phyloP scores from a whole-genome alignment of 2,329 filamentous ascomycete genomes.

The Claviceps capensis region DNA sequence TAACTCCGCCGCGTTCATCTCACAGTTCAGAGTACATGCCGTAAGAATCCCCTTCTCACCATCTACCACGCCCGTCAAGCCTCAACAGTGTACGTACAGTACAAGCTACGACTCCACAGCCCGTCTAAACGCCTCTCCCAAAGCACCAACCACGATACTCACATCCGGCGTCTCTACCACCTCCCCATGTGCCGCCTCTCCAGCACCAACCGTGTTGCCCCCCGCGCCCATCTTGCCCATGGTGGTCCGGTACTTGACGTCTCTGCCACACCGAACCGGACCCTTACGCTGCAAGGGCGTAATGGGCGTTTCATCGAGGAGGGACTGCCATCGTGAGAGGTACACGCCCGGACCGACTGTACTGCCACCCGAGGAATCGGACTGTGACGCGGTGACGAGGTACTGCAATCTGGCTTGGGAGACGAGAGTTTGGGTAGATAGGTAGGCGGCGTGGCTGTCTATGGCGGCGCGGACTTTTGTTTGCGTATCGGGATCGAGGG shows the following conservation, averaged over 20 bases:
- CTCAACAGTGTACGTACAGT: too few relatives aligned
- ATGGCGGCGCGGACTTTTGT: constrained; percentile 34
- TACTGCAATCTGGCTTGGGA: constrained; percentile 42
- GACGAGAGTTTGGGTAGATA: constrained; percentile 37
- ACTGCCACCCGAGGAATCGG: constrained; percentile 15
- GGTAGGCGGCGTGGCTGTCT: constrained; percentile 47
- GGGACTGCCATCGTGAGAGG: constrained; percentile 55
- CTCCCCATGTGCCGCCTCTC: constrained; percentile 11
- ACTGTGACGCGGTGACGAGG: constrained; percentile 32
- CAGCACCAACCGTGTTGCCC: constrained; percentile 9
- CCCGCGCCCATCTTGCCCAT: constrained; percentile 29
- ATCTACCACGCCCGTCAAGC: too few relatives aligned
- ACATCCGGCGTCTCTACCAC: constrained; percentile 17
- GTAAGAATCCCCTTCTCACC: too few relatives aligned
- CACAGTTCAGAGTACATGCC: too few relatives aligned
- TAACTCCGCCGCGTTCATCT: too few relatives aligned
- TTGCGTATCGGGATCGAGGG: constrained; percentile 34
- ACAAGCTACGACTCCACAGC: constrained; percentile 19
- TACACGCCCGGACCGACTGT: constrained; percentile 57
- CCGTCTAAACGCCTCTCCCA: constrained; percentile 27
- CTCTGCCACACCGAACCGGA: constrained; percentile 36
- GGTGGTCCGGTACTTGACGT: constrained; percentile 30
- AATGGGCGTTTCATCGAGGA: constrained; percentile 56
- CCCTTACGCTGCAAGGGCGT: constrained; percentile 44
- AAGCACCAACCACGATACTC: constrained; percentile 15